Base-by-base conservation (phyloP, 495 filamentous ascomycete genomes). In the Aspergillus steynii region DNA sequence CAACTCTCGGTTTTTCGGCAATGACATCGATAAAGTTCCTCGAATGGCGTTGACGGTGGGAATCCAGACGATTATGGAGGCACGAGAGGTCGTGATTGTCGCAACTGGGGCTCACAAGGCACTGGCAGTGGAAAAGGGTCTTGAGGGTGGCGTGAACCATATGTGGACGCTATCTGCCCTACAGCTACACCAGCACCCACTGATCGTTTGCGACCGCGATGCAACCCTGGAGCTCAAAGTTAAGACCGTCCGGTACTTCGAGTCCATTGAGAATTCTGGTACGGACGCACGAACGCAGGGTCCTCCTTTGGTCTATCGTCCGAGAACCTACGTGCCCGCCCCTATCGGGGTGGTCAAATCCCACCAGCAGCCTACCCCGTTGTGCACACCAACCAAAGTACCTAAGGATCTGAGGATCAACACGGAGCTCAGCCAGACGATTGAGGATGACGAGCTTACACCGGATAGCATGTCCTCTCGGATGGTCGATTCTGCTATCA, bases 141-240 rank as follows among this genome's bases (percentile, higher is more conserved):
- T 96, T 32, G 91, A 96, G 69, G 87, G 87, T 31, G 89, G 89
- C 7, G 84, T 96, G 48, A 92, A 92, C 68, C 90, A 94, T 77
- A 93, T 93, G 90, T 94, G 90, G 90, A 94, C 91, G 0, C 81
- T 93, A 8, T 92, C 90, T 5, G 85, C 84, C 29, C 79, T 96
- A 59, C 91, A 96, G 72, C 67, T 94, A 63, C 91, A 94, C 68
- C 88, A 85, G 4, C 86, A 92, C 67, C 85, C 90, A 25, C 81
- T 94, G 80, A 83, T 94, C 37, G 89, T 94, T 3, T 91, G 90
- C 50, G 91, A 96, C 64, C 90, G 92, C 58, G 91, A 96, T 66
- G 91, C 91, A 8, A 94, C 91, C 1, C 77, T 90, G 5, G 91
- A 96, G 68, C 75, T 96, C 61, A 85, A 89, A 71, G 91, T 94